A percentile compares a stretch with the other conserved stretches of the same genome.
Conservation (phyloP, 441 rosid genomes). For the Eruca vesicaria region DNA sequence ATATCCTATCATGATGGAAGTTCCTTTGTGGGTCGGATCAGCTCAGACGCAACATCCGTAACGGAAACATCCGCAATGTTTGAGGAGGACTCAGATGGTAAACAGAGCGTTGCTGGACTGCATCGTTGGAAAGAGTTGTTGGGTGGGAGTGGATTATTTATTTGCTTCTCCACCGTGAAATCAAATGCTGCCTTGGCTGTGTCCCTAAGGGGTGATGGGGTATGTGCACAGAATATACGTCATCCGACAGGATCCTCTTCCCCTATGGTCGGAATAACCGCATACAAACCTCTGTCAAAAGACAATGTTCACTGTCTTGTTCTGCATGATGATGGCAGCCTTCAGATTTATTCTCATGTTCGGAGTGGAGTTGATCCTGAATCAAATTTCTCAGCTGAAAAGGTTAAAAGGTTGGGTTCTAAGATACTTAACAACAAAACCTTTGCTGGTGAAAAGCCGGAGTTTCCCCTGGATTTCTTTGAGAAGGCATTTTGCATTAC, state of each 20-base stretch:
- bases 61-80: constrained; percentile 71
- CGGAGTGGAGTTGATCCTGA: constrained; percentile 68
- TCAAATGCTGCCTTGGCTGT: constrained; percentile 81
- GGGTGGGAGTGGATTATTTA: constrained; percentile 80
- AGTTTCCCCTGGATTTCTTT: constrained; percentile 98
- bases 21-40: constrained; percentile 78
- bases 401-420: constrained; percentile 87
- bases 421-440: constrained; percentile 88
- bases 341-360: constrained; percentile 90
- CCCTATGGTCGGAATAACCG: constrained; percentile 91
- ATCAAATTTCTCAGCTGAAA: constrained; percentile 77
- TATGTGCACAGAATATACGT: constrained; percentile 82
- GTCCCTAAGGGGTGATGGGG: constrained; percentile 60
- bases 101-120: constrained; percentile 73
- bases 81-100: constrained; percentile 87
- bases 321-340: constrained; percentile 99
- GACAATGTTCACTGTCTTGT: constrained; percentile 95
- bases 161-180: constrained; percentile 82
- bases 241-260: constrained; percentile 89
- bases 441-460: constrained; percentile 85
- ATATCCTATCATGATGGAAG: constrained; percentile 93
- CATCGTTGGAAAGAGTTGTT: constrained; percentile 96
- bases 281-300: constrained; percentile 96
- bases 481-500: constrained; percentile 97
- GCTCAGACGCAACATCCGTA: constrained; percentile 70